Evolutionary conservation across 2,329 filamentous ascomycete genomes (phyloP).

Genomic region (Daldinia sp.): DNA sequence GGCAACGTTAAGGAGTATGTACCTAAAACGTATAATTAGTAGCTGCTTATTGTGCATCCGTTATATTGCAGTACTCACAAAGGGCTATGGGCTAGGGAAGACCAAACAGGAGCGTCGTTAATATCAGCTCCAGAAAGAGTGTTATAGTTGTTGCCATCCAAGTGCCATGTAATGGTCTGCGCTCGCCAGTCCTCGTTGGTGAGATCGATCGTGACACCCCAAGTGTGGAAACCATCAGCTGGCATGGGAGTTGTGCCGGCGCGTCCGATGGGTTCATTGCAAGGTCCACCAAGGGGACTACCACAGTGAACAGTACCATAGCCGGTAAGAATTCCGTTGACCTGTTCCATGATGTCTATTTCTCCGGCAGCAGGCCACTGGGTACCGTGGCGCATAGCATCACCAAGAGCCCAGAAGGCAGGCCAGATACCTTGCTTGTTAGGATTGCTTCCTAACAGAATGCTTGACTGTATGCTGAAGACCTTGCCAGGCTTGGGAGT

Average conservation of each 20-base stretch:
- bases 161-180: constrained; percentile 61
- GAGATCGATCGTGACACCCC: constrained; percentile 60
- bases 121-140: constrained; percentile 56
- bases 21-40: constrained; percentile 29
- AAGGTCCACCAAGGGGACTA: constrained; percentile 54
- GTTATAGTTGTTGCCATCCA: constrained; percentile 56
- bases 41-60: background rate
- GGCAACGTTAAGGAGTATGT: constrained; percentile 63
- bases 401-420: constrained; percentile 66
- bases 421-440: constrained; percentile 65
- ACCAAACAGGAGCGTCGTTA: constrained; percentile 58
- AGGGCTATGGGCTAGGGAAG: constrained; percentile 57
- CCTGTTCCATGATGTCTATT: constrained; percentile 65
- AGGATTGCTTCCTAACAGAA: constrained; percentile 57
- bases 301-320: constrained; percentile 64
- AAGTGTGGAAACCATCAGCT: constrained; percentile 57
- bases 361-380: constrained; percentile 64
- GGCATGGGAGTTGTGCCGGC: constrained; percentile 49
- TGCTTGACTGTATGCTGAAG: constrained; percentile 55
- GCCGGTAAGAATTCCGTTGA: constrained; percentile 58
- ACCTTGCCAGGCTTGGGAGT: constrained; percentile 56
- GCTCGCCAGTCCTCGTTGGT: constrained; percentile 54
- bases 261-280: constrained; percentile 59
- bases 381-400: constrained; percentile 56
- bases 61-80: constrained; percentile 45